phyloP scores from a whole-genome alignment of 768 basidiomycete species.

The Rhodocollybia butyracea region DNA sequence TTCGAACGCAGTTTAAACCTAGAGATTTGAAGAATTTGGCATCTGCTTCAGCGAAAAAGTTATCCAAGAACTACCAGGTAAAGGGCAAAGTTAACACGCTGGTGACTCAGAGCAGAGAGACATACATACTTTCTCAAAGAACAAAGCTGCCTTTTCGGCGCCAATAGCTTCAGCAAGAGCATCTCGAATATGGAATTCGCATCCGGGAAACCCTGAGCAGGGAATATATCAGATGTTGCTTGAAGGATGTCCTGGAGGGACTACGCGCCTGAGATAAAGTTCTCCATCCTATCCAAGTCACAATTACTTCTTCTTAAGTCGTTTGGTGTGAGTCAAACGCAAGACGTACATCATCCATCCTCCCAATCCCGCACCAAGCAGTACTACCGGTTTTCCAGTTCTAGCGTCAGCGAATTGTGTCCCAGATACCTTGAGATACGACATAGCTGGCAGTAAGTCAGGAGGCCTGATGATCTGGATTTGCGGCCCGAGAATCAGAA shows the following conservation, averaged over 20 bases:
- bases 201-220: slow-evolving; percentile 47
- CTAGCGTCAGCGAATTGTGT: slow-evolving; percentile 16
- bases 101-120: neutral
- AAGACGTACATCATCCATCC: slow-evolving; percentile 72
- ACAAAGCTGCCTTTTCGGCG: slow-evolving; percentile 44
- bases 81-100: neutral
- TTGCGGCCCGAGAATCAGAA: too few species aligned
- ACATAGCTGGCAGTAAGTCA: neutral
- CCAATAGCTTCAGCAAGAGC: slow-evolving; percentile 52
- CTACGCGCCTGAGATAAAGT: slow-evolving; percentile 40
- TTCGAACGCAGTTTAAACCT: slow-evolving; percentile 55
- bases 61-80: slow-evolving; percentile 47
- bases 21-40: slow-evolving; percentile 53
- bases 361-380: slow-evolving; percentile 72
- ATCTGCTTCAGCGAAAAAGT: slow-evolving; percentile 58
- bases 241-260: neutral
- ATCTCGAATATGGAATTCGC: slow-evolving; percentile 56
- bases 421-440: slow-evolving; percentile 3
- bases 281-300: slow-evolving; percentile 39
- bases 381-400: slow-evolving; percentile 51
- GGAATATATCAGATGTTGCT: neutral
- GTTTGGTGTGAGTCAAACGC: neutral
- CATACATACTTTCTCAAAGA: slow-evolving; percentile 55
- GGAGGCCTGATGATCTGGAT: too few species aligned
- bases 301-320: too few species aligned